A percentile compares a stretch with the other conserved stretches of the same genome.
Conservation (phyloP, 495 filamentous ascomycete species). For the Penicillium arizonense region DNA sequence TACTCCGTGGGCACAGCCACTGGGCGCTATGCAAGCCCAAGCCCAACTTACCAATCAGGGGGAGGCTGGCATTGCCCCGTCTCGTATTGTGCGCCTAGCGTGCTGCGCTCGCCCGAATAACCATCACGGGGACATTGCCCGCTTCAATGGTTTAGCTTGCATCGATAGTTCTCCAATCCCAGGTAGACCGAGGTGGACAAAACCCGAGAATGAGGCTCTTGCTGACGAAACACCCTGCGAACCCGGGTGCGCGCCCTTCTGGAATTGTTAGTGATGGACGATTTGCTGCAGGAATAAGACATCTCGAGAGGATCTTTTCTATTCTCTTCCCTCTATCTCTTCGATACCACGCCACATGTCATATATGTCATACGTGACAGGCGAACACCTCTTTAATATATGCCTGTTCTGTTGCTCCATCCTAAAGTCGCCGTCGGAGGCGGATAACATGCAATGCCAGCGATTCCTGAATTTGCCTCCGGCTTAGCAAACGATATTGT, state of each 20-base stretch:
- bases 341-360: background rate
- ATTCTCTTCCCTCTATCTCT: background rate
- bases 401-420: background rate
- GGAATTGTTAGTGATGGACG: background rate
- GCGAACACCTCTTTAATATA: background rate
- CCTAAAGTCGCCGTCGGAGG: constrained; percentile 4
- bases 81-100: constrained; percentile 21
- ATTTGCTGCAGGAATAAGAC: constrained; percentile 1
- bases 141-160: background rate
- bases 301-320: background rate
- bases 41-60: constrained; percentile 11
- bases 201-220: constrained; percentile 17
- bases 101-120: constrained; percentile 3
- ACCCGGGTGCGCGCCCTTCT: constrained; percentile 5
- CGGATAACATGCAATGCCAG: constrained; percentile 39
- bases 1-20: constrained; percentile 16
- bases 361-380: background rate
- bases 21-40: constrained; percentile 3
- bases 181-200: constrained; percentile 2
- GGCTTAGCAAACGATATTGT: constrained; percentile 27
- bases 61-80: background rate
- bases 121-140: constrained; percentile 11
- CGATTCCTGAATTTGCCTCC: constrained; percentile 24
- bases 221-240: constrained; percentile 15
- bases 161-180: constrained; percentile 1